Evolutionary conservation across 495 filamentous ascomycete species (phyloP).

Genomic region (Hypoxylon fuscum): DNA sequence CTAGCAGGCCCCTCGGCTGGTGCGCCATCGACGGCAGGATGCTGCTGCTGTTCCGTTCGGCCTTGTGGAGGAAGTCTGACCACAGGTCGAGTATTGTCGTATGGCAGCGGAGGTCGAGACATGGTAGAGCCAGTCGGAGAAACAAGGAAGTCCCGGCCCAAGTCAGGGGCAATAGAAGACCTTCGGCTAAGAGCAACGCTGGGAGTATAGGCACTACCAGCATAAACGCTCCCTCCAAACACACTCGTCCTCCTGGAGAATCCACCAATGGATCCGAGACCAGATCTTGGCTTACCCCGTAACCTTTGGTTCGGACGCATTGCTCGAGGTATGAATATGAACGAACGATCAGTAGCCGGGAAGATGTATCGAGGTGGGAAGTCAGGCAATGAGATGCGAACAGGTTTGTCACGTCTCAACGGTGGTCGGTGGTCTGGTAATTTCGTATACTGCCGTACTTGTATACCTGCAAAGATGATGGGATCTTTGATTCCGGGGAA

Average conservation of each 20-base stretch:
- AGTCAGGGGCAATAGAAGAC: slow-evolving; percentile 82
- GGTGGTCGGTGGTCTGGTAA: slow-evolving; percentile 95
- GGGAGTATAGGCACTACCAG: slow-evolving; percentile 84
- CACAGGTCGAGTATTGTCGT: slow-evolving; percentile 75
- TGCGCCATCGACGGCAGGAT: slow-evolving; percentile 40
- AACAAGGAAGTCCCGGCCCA: slow-evolving; percentile 75
- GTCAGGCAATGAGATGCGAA: slow-evolving; percentile 89
- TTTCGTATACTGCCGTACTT: slow-evolving; percentile 86
- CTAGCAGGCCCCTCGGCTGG: slow-evolving; percentile 21
- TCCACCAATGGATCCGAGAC: slow-evolving; percentile 70
- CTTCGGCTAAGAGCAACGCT: slow-evolving; percentile 91
- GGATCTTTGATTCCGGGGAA: slow-evolving; percentile 77
- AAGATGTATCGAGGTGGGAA: slow-evolving; percentile 85
- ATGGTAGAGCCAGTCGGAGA: slow-evolving; percentile 82
- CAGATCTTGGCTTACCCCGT: slow-evolving; percentile 75
- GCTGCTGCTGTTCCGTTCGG: slow-evolving; percentile 46
- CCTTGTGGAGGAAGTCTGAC: slow-evolving; percentile 83
- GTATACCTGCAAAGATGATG: slow-evolving; percentile 73
- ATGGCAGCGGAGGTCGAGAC: slow-evolving; percentile 68
- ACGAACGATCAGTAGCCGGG: slow-evolving; percentile 86
- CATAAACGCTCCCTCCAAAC: slow-evolving; percentile 78
- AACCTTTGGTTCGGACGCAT: slow-evolving; percentile 88
- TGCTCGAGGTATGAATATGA: slow-evolving; percentile 97
- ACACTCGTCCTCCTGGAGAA: slow-evolving; percentile 76
- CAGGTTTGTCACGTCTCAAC: slow-evolving; percentile 94